A percentile compares a stretch with the other conserved stretches of the same genome.
These are phyloP conservation scores for Acanthamoeba culbertsoni DNA, from an alignment of 208 protist genomes.

Conservation along the genomic window DNA sequence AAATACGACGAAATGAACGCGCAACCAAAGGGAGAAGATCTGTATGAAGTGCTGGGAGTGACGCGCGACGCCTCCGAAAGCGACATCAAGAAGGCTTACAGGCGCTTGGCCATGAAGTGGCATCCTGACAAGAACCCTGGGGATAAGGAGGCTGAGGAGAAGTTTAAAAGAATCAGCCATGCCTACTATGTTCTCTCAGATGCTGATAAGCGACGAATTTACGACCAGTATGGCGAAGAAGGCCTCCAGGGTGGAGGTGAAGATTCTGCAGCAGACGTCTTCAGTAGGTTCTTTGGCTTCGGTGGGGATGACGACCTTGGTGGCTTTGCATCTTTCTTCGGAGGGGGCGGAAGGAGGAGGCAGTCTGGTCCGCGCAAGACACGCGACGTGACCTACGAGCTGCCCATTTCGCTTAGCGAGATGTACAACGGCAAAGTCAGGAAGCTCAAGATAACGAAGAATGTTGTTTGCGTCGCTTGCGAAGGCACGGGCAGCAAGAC, in stretches of 20 bases:
- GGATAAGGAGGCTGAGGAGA: constrained; percentile 62
- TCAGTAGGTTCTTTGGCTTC: constrained; percentile 82
- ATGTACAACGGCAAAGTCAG: constrained; percentile 94
- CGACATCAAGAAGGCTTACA: constrained; percentile 83
- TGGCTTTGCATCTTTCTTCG: neutral
- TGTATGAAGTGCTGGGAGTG: constrained; percentile 77
- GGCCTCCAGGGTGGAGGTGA: constrained; percentile 83
- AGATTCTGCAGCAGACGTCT: constrained; percentile 64
- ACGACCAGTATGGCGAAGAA: constrained; percentile 82
- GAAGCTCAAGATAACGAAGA: constrained; percentile 90
- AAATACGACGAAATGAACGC: neutral
- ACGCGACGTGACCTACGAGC: constrained; percentile 92
- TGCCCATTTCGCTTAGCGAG: constrained; percentile 89
- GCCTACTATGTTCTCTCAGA: constrained; percentile 82
- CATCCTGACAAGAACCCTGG: constrained; percentile 80
- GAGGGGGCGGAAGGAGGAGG: constrained; percentile 69
- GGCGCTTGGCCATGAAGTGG: constrained; percentile 70
- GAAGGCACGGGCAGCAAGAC: neutral
- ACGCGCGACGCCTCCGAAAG: constrained; percentile 46
- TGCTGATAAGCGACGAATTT: constrained; percentile 71
- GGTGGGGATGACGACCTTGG: neutral
- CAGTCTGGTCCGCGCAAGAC: constrained; percentile 90
- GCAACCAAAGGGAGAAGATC: constrained; percentile 44
- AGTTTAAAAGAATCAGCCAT: constrained; percentile 59
- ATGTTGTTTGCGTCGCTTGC: neutral